These are phyloP conservation scores for Malassezia pachydermatis DNA, from an alignment of 1,284 basidiomycete genomes.

Conservation along the genomic window DNA sequence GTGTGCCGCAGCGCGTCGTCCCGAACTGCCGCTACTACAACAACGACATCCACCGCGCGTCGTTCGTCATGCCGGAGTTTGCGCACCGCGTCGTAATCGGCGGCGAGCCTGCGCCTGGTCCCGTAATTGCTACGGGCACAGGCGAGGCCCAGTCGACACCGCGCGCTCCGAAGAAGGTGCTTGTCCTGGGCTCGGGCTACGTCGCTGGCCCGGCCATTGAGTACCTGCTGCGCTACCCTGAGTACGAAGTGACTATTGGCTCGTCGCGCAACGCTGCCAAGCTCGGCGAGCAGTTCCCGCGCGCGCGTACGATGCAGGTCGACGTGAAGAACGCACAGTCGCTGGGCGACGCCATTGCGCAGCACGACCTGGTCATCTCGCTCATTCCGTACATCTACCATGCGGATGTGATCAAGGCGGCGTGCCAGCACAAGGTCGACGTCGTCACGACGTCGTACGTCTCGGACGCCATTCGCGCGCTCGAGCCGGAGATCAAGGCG, in stretches of 20 bases:
- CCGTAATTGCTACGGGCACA: slow-evolving; percentile 50
- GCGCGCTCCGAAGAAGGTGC: slow-evolving; percentile 59
- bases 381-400: slow-evolving; percentile 94
- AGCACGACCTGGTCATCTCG: slow-evolving; percentile 86
- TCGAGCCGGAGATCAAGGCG: slow-evolving; percentile 70
- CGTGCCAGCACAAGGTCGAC: slow-evolving; percentile 85
- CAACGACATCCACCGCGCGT: slow-evolving; percentile 65
- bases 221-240: slow-evolving; percentile 72
- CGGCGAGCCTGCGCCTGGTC: slow-evolving; percentile 37
- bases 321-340: slow-evolving; percentile 67
- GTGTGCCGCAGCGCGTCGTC: slow-evolving; percentile 57
- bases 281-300: slow-evolving; percentile 61
- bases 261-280: slow-evolving; percentile 53
- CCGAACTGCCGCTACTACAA: slow-evolving; percentile 67
- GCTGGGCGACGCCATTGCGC: slow-evolving; percentile 69
- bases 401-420: slow-evolving; percentile 80
- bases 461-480: slow-evolving; percentile 77
- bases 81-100: slow-evolving; percentile 54
- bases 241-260: slow-evolving; percentile 69
- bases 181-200: slow-evolving; percentile 87
- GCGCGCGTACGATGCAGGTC: slow-evolving; percentile 65
- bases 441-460: slow-evolving; percentile 97
- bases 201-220: slow-evolving; percentile 89
- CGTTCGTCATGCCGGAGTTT: slow-evolving; percentile 89
- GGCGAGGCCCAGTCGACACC: slow-evolving; percentile 48